These are phyloP conservation scores for Crithidia brevicula DNA, from an alignment of 208 protist species.

Conservation along the genomic window DNA sequence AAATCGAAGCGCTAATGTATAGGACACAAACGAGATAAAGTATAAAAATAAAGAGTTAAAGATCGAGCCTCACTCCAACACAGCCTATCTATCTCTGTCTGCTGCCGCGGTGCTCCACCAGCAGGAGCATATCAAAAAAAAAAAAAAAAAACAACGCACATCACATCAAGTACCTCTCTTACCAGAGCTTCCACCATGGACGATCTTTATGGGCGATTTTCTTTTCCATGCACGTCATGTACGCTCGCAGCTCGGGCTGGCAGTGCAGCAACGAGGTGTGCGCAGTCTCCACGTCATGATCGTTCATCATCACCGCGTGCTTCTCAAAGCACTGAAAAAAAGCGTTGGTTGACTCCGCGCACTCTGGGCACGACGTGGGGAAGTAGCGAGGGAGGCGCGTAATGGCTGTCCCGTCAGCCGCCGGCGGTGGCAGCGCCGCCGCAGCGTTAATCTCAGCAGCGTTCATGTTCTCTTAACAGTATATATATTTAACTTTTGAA, in stretches of 20 bases:
- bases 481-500: too few species aligned
- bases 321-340: conserved; percentile 85
- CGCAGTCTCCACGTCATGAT: conserved; percentile 57
- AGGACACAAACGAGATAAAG: too few species aligned
- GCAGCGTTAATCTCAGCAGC: neutral
- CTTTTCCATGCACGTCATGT: conserved; percentile 83
- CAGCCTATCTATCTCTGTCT: too few species aligned
- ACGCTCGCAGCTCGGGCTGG: conserved; percentile 63
- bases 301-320: conserved; percentile 67
- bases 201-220: conserved; percentile 34
- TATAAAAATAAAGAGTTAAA: too few species aligned
- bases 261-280: conserved; percentile 61
- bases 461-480: neutral
- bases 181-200: conserved; percentile 59
- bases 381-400: conserved; percentile 73
- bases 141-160: too few species aligned
- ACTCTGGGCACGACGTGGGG: conserved; percentile 65
- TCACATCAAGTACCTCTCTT: too few species aligned
- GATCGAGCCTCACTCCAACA: too few species aligned
- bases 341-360: conserved; percentile 40
- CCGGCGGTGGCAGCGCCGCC: conserved; percentile 2
- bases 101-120: too few species aligned
- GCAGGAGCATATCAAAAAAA: too few species aligned
- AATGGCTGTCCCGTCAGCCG: conserved; percentile 12
- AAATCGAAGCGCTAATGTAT: too few species aligned